Conservation (phyloP, 2,329 filamentous ascomycete genomes). For the Exserohilum turcica region DNA sequence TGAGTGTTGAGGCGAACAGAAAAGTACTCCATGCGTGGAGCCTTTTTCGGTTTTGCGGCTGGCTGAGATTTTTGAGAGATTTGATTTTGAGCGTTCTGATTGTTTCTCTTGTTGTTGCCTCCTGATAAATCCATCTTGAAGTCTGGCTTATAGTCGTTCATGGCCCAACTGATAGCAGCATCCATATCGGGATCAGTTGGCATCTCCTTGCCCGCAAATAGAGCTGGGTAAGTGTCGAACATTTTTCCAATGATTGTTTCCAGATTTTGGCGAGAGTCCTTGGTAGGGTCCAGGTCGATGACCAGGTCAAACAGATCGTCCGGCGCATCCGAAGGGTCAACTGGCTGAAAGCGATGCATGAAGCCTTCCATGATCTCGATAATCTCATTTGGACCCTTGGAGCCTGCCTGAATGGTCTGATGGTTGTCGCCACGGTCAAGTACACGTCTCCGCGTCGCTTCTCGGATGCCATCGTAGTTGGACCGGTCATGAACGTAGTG, state of each 20-base stretch:
- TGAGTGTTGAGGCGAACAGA: conserved; percentile 60
- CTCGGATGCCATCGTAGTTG: conserved; percentile 72
- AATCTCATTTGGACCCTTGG: conserved; percentile 73
- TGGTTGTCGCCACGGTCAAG: conserved; percentile 91
- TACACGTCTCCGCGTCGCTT: conserved; percentile 77
- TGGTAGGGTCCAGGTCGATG: conserved; percentile 80
- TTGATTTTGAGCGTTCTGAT: conserved; percentile 35
- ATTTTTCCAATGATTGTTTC: conserved; percentile 76
- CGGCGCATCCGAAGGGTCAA: conserved; percentile 69
- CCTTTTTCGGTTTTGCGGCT: conserved; percentile 55
- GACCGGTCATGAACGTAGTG: conserved; percentile 79
- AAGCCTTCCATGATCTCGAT: conserved; percentile 95
- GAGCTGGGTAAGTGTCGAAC: conserved; percentile 75
- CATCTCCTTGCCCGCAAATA: conserved; percentile 65
- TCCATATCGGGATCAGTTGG: conserved; percentile 78
- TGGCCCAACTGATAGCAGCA: conserved; percentile 73
- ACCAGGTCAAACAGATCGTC: conserved; percentile 82
- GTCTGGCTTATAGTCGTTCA: conserved; percentile 77
- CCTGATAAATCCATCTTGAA: conserved; percentile 76
- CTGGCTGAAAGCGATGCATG: conserved; percentile 79
- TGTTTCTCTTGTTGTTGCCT: conserved; percentile 21
- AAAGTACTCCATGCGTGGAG: conserved; percentile 67
- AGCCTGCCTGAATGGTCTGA: conserved; percentile 91
- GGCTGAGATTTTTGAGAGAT: conserved; percentile 25
- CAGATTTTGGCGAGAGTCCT: conserved; percentile 81